phyloP scores from a whole-genome alignment of 78 protist species.

The Fonticula alba region DNA sequence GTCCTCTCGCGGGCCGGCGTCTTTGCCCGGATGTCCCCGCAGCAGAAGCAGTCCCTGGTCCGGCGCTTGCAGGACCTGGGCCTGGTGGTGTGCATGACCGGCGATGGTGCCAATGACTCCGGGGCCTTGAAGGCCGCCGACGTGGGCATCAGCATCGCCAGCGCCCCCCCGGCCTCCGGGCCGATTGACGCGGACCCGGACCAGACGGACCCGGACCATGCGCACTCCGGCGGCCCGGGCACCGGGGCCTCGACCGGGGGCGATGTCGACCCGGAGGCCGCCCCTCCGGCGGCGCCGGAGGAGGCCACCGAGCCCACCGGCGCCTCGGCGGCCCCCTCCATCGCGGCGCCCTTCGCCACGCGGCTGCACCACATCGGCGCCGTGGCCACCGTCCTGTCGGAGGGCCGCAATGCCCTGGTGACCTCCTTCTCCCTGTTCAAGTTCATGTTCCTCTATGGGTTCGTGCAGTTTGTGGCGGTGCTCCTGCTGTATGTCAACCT shows the following conservation, averaged over 20 bases:
- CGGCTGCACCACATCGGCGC: background rate
- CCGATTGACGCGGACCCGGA: too few species aligned
- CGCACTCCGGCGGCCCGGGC: too few species aligned
- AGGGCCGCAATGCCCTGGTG: slow-evolving; percentile 37
- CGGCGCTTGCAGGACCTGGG: background rate
- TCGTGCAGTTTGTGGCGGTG: slow-evolving; percentile 23
- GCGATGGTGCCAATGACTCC: slow-evolving; percentile 99
- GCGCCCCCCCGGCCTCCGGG: too few species aligned
- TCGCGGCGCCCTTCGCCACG: slow-evolving; percentile 56
- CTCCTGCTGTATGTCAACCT: background rate
- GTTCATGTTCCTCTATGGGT: slow-evolving; percentile 31
- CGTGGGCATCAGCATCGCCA: slow-evolving; percentile 56
- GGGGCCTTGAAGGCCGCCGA: slow-evolving; percentile 95
- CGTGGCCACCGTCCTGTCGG: background rate
- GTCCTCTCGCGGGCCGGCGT: background rate
- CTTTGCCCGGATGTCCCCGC: slow-evolving; percentile 2
- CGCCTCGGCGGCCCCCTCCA: slow-evolving; percentile 31
- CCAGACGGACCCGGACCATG: too few species aligned
- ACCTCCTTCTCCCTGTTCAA: slow-evolving; percentile 29
- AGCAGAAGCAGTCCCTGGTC: background rate
- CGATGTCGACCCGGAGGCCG: too few species aligned
- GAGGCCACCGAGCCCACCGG: too few species aligned
- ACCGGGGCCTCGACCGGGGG: too few species aligned
- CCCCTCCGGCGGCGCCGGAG: too few species aligned
- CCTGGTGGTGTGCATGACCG: slow-evolving; percentile 36